Evolutionary conservation across 768 basidiomycete species (phyloP).

Genomic region (Coprinopsis cinerea): DNA sequence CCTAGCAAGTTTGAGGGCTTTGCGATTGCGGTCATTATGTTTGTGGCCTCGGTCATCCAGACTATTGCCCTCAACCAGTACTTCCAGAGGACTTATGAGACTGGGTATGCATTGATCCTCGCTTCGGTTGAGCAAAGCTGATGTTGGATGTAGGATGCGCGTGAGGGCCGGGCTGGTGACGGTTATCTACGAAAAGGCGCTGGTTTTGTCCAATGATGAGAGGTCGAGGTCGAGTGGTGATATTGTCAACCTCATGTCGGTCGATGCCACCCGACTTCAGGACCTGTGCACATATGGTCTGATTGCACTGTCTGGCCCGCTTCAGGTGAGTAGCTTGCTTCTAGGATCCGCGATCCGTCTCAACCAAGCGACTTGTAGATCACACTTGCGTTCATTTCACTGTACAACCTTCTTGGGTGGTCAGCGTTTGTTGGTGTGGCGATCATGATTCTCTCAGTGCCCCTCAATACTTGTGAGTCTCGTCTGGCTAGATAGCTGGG

Average conservation of each 20-base stretch:
- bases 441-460: conserved; percentile 81
- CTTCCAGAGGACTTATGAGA: conserved; percentile 78
- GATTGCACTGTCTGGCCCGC: conserved; percentile 79
- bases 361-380: conserved; percentile 41
- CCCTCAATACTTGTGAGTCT: conserved; percentile 54
- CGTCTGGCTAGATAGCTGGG: background rate
- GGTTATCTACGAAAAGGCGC: conserved; percentile 79
- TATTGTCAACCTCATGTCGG: conserved; percentile 92
- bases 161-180: conserved; percentile 84
- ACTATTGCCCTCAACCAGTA: conserved; percentile 84
- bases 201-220: conserved; percentile 84
- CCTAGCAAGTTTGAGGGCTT: conserved; percentile 61
- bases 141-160: conserved; percentile 58
- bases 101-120: conserved; percentile 35
- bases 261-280: conserved; percentile 74
- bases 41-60: conserved; percentile 69
- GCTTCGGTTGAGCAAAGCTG: background rate
- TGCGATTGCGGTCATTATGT: conserved; percentile 73
- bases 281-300: conserved; percentile 81
- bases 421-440: conserved; percentile 84
- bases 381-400: conserved; percentile 79
- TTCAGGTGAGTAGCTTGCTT: conserved; percentile 49
- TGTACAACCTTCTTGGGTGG: conserved; percentile 90
- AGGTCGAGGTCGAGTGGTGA: conserved; percentile 79
- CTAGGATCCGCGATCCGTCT: background rate